A percentile compares a stretch with the other conserved stretches of the same genome.
Conservation (phyloP, 495 filamentous ascomycete genomes). For the Aeminium ludgeri region DNA sequence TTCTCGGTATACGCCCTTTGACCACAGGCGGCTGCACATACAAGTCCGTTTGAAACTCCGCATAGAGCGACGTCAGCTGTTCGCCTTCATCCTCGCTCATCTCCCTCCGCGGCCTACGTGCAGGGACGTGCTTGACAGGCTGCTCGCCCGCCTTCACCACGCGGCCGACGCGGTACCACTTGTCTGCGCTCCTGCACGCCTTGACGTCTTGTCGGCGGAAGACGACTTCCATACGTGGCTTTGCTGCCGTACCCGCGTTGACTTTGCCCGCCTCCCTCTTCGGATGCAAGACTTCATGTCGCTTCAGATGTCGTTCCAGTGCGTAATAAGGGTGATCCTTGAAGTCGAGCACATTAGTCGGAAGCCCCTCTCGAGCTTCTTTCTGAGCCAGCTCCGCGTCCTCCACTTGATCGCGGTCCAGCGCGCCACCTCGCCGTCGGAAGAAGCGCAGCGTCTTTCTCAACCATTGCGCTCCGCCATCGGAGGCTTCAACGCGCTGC, state of each 20-base stretch:
- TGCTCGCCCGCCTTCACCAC: constrained; percentile 58
- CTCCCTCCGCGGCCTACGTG: constrained; percentile 23
- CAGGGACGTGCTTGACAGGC: constrained; percentile 52
- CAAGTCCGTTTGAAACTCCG: constrained; percentile 52
- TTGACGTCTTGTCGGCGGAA: constrained; percentile 70
- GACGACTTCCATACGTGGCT: constrained; percentile 45
- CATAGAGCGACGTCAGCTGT: constrained; percentile 45
- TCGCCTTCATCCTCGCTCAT: constrained; percentile 16
- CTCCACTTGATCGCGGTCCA: constrained; percentile 67
- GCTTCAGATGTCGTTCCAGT: constrained; percentile 70
- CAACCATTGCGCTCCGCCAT: constrained; percentile 59
- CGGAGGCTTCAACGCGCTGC: constrained; percentile 51
- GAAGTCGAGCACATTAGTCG: constrained; percentile 75
- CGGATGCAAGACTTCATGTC: constrained; percentile 62
- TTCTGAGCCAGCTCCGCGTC: constrained; percentile 52
- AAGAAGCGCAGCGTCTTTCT: constrained; percentile 42
- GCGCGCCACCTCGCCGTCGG: constrained; percentile 26
- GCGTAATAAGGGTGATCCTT: constrained; percentile 86
- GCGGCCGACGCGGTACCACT: constrained; percentile 76
- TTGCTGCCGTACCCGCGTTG: constrained; percentile 42
- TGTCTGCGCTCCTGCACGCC: constrained; percentile 53
- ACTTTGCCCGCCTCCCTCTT: constrained; percentile 62
- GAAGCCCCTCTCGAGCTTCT: constrained; percentile 70
- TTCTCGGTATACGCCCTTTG: constrained; percentile 61
- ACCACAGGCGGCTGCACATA: constrained; percentile 64